phyloP scores from a whole-genome alignment of 176 grass and related monocot genomes.

The Rhipidocladum racemiflorum region DNA sequence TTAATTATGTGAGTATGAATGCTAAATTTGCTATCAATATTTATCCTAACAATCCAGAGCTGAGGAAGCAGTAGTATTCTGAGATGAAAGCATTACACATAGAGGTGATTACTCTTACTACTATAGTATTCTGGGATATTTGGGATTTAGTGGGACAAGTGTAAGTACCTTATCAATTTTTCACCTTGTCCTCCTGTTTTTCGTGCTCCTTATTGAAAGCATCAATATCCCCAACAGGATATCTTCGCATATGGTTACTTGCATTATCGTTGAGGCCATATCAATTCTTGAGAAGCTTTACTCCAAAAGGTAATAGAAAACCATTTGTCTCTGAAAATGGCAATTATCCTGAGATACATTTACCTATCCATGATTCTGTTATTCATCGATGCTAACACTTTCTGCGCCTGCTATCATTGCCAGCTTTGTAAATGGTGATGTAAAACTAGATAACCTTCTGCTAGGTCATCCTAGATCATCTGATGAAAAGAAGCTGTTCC shows the following conservation, averaged over 20 bases:
- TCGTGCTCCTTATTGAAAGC: neutral
- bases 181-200: conserved; percentile 25
- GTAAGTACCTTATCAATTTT: conserved; percentile 44
- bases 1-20: conserved; percentile 54
- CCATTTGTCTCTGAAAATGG: neutral
- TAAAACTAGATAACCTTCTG: conserved; percentile 88
- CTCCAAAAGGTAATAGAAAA: neutral
- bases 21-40: conserved; percentile 85
- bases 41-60: conserved; percentile 78
- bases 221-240: neutral
- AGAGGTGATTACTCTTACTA: no score
- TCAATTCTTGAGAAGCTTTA: neutral
- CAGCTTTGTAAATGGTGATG: conserved; percentile 90
- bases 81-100: conserved; percentile 70
- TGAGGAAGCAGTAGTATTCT: conserved; percentile 91
- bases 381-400: conserved; percentile 4
- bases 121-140: conserved; percentile 91
- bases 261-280: neutral
- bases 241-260: neutral
- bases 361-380: neutral
- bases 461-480: conserved; percentile 79
- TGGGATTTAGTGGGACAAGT: conserved; percentile 74
- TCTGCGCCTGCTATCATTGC: neutral
- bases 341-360: neutral
- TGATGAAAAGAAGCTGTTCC: conserved; percentile 87